Conservation (phyloP, 768 basidiomycete genomes). For the Phlebiopsis gigantea region DNA sequence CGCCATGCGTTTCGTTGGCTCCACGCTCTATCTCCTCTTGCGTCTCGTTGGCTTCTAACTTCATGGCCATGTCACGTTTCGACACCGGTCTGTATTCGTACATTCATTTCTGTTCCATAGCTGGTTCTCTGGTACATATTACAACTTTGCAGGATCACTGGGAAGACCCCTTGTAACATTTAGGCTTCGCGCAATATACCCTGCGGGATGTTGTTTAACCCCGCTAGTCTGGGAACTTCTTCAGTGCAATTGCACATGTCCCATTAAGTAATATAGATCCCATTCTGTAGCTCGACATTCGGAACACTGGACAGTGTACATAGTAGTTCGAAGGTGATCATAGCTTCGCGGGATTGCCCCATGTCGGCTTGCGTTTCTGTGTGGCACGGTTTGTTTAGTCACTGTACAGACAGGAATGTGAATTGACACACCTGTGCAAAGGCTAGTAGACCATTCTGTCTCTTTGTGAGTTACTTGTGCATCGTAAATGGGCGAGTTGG, state of each 20-base stretch:
- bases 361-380: constrained; percentile 45
- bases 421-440: constrained; percentile 52
- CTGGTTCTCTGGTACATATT: constrained; percentile 10
- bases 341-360: constrained; percentile 56
- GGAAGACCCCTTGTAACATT: background rate
- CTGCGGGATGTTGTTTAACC: background rate
- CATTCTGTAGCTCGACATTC: background rate
- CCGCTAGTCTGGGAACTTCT: background rate
- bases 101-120: constrained; percentile 7
- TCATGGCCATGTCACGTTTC: background rate
- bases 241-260: background rate
- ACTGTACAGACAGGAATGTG: background rate
- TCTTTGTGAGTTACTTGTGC: background rate
- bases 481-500: constrained; percentile 1
- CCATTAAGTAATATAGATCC: background rate
- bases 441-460: constrained; percentile 56
- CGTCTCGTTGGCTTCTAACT: constrained; percentile 59
- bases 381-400: background rate
- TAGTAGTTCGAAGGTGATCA: constrained; percentile 18
- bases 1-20: constrained; percentile 76
- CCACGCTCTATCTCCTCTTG: constrained; percentile 72
- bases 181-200: constrained; percentile 11
- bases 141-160: background rate
- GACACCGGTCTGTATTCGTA: background rate
- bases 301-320: background rate